Evolutionary conservation across 257 asterid genomes (phyloP).

Genomic region (Przewalskia tangutica): DNA sequence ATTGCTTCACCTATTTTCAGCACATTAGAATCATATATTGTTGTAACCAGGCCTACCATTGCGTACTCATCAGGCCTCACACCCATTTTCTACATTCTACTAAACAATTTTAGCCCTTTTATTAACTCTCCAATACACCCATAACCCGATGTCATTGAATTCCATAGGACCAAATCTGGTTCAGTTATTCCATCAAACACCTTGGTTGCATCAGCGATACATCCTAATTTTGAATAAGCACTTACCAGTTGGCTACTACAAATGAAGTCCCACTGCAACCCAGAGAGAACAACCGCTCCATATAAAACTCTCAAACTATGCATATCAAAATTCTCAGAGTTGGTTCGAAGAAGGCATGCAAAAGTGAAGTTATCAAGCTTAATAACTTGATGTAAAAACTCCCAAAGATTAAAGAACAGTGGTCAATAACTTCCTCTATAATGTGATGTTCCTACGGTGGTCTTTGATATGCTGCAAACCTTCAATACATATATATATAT

Average conservation of each 20-base stretch:
- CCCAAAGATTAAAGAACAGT: no score
- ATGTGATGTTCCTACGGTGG: no score
- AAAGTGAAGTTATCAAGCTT: conserved; percentile 64
- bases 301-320: conserved; percentile 37
- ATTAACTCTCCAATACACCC: conserved; percentile 39
- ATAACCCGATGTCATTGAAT: conserved; percentile 58
- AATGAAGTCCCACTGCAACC: conserved; percentile 50
- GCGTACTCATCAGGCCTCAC: conserved; percentile 59
- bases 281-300: conserved; percentile 39
- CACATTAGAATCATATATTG: conserved; percentile 19
- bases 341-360: conserved; percentile 60
- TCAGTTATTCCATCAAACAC: conserved; percentile 36
- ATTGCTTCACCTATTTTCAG: conserved; percentile 32
- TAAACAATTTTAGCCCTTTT: conserved; percentile 33
- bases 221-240: conserved; percentile 59
- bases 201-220: conserved; percentile 32
- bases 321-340: conserved; percentile 34
- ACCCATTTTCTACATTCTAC: conserved; percentile 37
- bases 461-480: no score
- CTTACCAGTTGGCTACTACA: conserved; percentile 58
- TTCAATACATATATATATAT: no score
- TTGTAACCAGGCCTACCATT: conserved; percentile 44
- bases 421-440: no score
- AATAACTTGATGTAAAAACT: no score
- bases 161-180: conserved; percentile 80